Evolutionary conservation across 2,329 filamentous ascomycete genomes (phyloP).

Genomic region (Calonectria pseudoturangicola): DNA sequence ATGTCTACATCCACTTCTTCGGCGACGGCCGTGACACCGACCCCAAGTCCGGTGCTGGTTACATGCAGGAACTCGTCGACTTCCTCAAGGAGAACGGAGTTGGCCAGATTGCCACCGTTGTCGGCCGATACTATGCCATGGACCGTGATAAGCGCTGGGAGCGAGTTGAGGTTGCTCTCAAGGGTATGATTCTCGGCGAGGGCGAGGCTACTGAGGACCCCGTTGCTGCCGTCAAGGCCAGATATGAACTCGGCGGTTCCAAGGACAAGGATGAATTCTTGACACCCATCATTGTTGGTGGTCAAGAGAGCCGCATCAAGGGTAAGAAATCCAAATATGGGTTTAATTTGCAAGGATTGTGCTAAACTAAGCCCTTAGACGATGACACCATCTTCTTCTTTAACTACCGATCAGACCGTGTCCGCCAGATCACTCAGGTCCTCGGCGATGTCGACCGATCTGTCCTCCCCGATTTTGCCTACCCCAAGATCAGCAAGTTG

Average conservation of each 20-base stretch:
- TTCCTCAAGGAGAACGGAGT: conserved; percentile 88
- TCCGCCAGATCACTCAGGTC: conserved; percentile 95
- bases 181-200: conserved; percentile 89
- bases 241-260: conserved; percentile 82
- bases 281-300: conserved; percentile 96
- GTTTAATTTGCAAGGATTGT: background rate
- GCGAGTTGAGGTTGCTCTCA: conserved; percentile 90
- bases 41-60: conserved; percentile 92
- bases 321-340: conserved; percentile 68
- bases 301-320: conserved; percentile 89
- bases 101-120: conserved; percentile 92
- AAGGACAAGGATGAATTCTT: conserved; percentile 96
- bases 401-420: conserved; percentile 99
- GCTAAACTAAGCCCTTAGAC: conserved; percentile 70
- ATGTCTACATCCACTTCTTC: conserved; percentile 99
- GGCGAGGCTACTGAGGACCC: conserved; percentile 91
- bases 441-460: conserved; percentile 94
- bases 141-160: conserved; percentile 99
- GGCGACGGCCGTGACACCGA: conserved; percentile 98
- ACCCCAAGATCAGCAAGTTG: conserved; percentile 88
- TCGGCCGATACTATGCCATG: conserved; percentile 99
- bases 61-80: conserved; percentile 90
- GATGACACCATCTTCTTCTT: conserved; percentile 99
- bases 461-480: conserved; percentile 91
- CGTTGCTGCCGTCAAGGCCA: conserved; percentile 88